These are phyloP conservation scores for Coemansia sp. DNA, from an alignment of 192 early-diverging fungal species.

Conservation along the genomic window DNA sequence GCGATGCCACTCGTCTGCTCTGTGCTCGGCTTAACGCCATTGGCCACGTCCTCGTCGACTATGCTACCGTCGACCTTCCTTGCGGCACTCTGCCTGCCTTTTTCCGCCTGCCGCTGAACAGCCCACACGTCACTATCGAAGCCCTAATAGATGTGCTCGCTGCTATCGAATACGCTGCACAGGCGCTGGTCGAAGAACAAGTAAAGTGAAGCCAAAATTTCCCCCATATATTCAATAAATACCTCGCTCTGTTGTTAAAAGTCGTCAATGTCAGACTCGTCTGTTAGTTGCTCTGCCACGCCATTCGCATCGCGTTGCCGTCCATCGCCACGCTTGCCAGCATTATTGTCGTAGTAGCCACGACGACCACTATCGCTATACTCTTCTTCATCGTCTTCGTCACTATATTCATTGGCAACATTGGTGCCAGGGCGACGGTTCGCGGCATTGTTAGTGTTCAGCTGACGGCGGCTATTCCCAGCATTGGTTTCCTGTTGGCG, in stretches of 20 bases:
- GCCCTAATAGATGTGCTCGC: slow-evolving; percentile 54
- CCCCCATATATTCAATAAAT: neutral
- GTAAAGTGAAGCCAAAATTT: too few species aligned
- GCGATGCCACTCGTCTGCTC: slow-evolving; percentile 29
- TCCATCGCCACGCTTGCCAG: neutral
- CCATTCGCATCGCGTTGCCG: slow-evolving; percentile 23
- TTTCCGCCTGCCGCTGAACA: slow-evolving; percentile 71
- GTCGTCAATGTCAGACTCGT: slow-evolving; percentile 34
- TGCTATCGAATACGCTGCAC: slow-evolving; percentile 55
- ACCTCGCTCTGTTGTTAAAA: neutral
- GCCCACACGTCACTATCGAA: slow-evolving; percentile 53
- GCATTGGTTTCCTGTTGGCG: neutral
- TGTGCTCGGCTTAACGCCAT: slow-evolving; percentile 37
- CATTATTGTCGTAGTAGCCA: neutral
- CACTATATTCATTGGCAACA: neutral
- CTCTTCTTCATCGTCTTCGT: neutral
- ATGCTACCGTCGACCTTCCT: slow-evolving; percentile 46
- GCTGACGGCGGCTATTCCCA: too few species aligned
- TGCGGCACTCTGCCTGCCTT: slow-evolving; percentile 53
- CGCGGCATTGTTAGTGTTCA: too few species aligned
- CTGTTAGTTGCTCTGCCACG: slow-evolving; percentile 22
- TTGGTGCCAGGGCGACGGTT: neutral
- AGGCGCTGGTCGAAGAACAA: neutral
- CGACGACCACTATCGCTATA: neutral
- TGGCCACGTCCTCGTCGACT: slow-evolving; percentile 71